Conservation (phyloP, 1,284 basidiomycete genomes). For the Caloboletus firmus region DNA sequence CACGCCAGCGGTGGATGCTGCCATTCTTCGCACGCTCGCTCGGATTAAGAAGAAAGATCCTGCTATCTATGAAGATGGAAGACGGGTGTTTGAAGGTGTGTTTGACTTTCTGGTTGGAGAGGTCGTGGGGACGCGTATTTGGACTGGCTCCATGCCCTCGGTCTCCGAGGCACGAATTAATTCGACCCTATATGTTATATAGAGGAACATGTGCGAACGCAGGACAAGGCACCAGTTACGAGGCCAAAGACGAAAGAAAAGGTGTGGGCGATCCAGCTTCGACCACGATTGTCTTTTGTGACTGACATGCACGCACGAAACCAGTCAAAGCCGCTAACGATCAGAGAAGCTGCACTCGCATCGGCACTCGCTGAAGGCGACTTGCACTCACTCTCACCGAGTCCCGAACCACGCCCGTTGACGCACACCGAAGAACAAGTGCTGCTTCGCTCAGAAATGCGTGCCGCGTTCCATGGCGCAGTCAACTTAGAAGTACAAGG, state of each 20-base stretch:
- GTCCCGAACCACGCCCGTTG: constrained; percentile 38
- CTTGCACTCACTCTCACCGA: constrained; percentile 55
- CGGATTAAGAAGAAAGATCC: constrained; percentile 86
- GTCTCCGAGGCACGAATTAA: not conserved
- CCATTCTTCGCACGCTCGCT: constrained; percentile 89
- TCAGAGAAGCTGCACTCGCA: constrained; percentile 59
- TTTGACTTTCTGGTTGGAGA: not conserved
- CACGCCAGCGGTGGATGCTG: constrained; percentile 92
- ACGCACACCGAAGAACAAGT: constrained; percentile 83
- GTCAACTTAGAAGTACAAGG: constrained; percentile 29
- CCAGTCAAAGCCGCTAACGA: constrained; percentile 60
- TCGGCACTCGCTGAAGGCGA: constrained; percentile 55
- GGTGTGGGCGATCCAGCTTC: constrained; percentile 35
- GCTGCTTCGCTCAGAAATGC: constrained; percentile 77
- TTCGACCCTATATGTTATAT: not conserved
- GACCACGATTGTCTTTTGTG: not conserved
- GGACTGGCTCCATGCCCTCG: not conserved
- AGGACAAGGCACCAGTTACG: constrained; percentile 24
- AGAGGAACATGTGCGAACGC: constrained; percentile 68
- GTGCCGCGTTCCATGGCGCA: constrained; percentile 73
- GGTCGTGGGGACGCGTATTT: not conserved
- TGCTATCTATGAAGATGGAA: constrained; percentile 72
- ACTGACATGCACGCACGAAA: constrained; percentile 7
- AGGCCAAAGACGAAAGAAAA: constrained; percentile 48
- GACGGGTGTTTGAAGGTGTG: constrained; percentile 76